Percentiles rank a stretch among this genome's conserved stretches.
phyloP scores from a whole-genome alignment of 176 grass and related monocot genomes.

The Tuctoria greenei region DNA sequence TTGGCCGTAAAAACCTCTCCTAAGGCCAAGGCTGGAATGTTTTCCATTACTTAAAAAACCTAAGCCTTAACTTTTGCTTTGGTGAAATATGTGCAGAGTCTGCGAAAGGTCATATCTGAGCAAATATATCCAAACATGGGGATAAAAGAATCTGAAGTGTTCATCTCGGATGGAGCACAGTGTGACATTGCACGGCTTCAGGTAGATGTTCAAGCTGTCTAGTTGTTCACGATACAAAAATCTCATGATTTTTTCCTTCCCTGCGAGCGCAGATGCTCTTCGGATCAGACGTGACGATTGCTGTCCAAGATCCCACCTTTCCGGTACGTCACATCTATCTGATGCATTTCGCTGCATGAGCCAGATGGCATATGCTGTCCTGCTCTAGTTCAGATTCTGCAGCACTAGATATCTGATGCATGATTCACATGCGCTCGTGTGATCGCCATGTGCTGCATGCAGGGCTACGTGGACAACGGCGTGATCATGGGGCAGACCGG shows the following conservation, averaged over 20 bases:
- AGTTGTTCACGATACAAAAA: conserved; percentile 6
- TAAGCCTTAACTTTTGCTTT: neutral
- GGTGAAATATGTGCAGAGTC: conserved; percentile 37
- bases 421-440: neutral
- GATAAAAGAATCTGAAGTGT: conserved; percentile 63
- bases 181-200: conserved; percentile 84
- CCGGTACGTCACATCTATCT: conserved; percentile 45
- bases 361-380: too few species aligned
- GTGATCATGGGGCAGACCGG: conserved; percentile 94
- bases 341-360: neutral
- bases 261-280: conserved; percentile 58
- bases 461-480: conserved; percentile 89
- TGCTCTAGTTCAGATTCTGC: neutral
- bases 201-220: conserved; percentile 25
- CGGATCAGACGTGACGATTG: conserved; percentile 68
- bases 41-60: too few species aligned
- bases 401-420: too few species aligned
- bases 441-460: conserved; percentile 18
- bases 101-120: conserved; percentile 71
- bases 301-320: conserved; percentile 97
- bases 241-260: neutral
- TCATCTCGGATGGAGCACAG: conserved; percentile 89
- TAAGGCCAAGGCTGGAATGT: too few species aligned
- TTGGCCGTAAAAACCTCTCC: too few species aligned
- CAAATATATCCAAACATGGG: conserved; percentile 68